phyloP scores from a whole-genome alignment of 768 basidiomycete genomes.

The Lyophyllum shimeji region DNA sequence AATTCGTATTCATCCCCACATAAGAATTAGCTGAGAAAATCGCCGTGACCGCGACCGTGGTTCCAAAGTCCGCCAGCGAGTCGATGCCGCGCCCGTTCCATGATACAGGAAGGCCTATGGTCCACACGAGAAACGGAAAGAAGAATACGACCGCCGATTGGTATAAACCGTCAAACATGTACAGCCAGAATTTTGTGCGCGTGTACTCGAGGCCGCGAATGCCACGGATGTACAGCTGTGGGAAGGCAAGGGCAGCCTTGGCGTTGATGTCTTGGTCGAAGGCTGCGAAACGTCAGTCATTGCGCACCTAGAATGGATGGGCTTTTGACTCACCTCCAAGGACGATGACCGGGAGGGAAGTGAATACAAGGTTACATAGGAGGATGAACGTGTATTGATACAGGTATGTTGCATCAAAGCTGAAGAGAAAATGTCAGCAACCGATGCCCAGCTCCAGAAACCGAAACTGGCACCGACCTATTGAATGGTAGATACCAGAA shows the following conservation, averaged over 20 bases:
- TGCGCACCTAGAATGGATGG: constrained; percentile 1
- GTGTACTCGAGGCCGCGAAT: constrained; percentile 95
- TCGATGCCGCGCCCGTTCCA: constrained; percentile 83
- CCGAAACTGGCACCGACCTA: constrained; percentile 45
- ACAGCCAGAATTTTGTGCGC: constrained; percentile 87
- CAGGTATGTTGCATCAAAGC: constrained; percentile 93
- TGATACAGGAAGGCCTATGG: constrained; percentile 58
- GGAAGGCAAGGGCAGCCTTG: constrained; percentile 86
- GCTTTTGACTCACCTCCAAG: constrained; percentile 67
- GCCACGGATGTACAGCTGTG: constrained; percentile 93
- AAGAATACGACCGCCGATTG: constrained; percentile 88
- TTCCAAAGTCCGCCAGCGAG: constrained; percentile 85
- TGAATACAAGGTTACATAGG: constrained; percentile 90
- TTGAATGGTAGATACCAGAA: constrained; percentile 95
- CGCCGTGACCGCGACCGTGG: constrained; percentile 84
- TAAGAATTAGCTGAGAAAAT: constrained; percentile 88
- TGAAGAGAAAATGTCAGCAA: constrained; percentile 29
- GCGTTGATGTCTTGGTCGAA: constrained; percentile 97
- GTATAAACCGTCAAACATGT: constrained; percentile 93
- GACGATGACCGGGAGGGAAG: constrained; percentile 87
- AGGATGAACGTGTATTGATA: constrained; percentile 95
- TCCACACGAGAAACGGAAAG: constrained; percentile 79
- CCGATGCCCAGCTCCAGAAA: background rate
- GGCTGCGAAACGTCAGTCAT: constrained; percentile 40
- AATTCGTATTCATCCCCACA: constrained; percentile 86